Base-by-base conservation (phyloP, 768 basidiomycete species). In the Leccinum subtestaceum region DNA sequence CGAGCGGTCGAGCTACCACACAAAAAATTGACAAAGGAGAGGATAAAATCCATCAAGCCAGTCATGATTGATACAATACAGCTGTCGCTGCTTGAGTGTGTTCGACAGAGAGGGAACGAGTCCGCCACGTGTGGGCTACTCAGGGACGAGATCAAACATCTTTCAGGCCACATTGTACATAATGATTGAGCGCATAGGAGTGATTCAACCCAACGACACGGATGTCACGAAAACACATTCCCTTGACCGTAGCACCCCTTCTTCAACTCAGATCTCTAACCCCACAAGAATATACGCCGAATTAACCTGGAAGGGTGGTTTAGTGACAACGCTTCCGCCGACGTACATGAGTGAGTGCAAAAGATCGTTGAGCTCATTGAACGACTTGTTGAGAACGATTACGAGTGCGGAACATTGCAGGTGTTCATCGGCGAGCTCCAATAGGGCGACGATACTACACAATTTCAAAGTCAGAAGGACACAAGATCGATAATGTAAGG, bases 291-390 rank as follows among this genome's bases (percentile, higher is more conserved):
- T 83, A 70, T 86, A 92, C 17, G 86, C 84, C 29, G 88, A 81
- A 68, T 91, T 84, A 58, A 88, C 84, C 67, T 84, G 78, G 79
- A 89, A 91, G 25, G 84, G 84, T 56, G 90, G 89, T 69, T 85
- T 87, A 55, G 91, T 90, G 53, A 95, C 86, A 55, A 95, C 88
- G 52, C 81, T 84, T 56, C 91, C 93, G 62, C 93, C 93, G 54
- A 95, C 90, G 74, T 95, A 95, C 90, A 95, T 91, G 62, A 95
- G 80, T 52, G 93, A 89, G 69, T 95, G 94, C 38, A 95, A 78
- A 57, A 94, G 77, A 67, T 85, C 84, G 64, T 87, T 83, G 56
- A 95, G 80, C 56, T 81, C 82, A 17, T 84, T 82, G 45, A 86
- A 88, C 0, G 85, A 80, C 65, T 88, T 84, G 72, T 92, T 89